These are phyloP conservation scores for Lactarius tabidus DNA, from an alignment of 768 basidiomycete genomes.

Conservation along the genomic window DNA sequence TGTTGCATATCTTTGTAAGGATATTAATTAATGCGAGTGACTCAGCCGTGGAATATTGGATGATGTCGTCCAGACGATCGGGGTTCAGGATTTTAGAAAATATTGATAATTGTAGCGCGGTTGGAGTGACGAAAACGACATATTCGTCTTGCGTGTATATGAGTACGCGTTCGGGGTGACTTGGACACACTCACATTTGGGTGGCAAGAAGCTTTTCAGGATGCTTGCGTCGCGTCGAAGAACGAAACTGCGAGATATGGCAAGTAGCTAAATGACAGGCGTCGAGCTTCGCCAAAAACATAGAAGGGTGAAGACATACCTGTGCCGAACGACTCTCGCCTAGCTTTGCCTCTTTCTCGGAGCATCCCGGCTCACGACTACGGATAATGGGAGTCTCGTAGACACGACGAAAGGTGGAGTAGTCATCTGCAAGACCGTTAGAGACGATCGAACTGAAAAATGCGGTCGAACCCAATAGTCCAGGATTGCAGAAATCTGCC, in stretches of 20 bases:
- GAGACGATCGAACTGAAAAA: not conserved
- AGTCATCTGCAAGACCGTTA: slow-evolving; percentile 52
- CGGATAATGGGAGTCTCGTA: slow-evolving; percentile 88
- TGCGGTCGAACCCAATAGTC: slow-evolving; percentile 60
- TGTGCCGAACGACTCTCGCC: slow-evolving; percentile 77
- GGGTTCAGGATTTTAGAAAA: slow-evolving; percentile 73
- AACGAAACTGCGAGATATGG: slow-evolving; percentile 84
- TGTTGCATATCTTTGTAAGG: slow-evolving; percentile 89
- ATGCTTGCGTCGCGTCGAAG: slow-evolving; percentile 83
- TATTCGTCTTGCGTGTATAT: slow-evolving; percentile 71
- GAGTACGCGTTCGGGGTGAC: not conserved
- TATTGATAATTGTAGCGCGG: slow-evolving; percentile 73
- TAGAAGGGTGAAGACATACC: slow-evolving; percentile 39
- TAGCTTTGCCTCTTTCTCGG: slow-evolving; percentile 64
- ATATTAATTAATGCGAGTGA: slow-evolving; percentile 75
- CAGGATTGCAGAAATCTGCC: slow-evolving; percentile 95
- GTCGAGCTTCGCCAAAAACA: not conserved
- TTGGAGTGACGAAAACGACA: slow-evolving; percentile 93
- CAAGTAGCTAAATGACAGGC: slow-evolving; percentile 47
- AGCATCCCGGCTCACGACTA: slow-evolving; percentile 74
- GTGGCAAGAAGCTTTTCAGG: slow-evolving; percentile 79
- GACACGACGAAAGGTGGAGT: slow-evolving; percentile 67
- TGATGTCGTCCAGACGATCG: slow-evolving; percentile 62
- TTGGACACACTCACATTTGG: slow-evolving; percentile 62
- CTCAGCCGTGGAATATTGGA: slow-evolving; percentile 68